Evolutionary conservation across 805 yeast species (phyloP).

Genomic region (Ogataea ramenticola): DNA sequence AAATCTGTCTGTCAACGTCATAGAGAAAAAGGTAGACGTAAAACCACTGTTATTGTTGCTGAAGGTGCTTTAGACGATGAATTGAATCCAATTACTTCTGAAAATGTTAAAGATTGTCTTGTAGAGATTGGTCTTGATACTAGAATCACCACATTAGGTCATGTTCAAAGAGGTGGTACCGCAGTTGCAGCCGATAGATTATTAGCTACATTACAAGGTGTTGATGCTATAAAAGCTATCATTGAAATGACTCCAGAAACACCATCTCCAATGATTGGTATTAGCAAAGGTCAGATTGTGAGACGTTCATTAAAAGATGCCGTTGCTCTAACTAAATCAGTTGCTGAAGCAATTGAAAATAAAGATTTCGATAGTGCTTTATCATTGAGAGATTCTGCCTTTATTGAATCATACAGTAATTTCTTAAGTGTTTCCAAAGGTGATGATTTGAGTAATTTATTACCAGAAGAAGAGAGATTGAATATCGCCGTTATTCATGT

Average conservation of each 20-base stretch:
- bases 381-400: slow-evolving; percentile 62
- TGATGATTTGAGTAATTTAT: slow-evolving; percentile 54
- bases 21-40: slow-evolving; percentile 65
- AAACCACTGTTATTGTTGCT: slow-evolving; percentile 74
- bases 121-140: slow-evolving; percentile 69
- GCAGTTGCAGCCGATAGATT: slow-evolving; percentile 71
- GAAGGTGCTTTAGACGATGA: slow-evolving; percentile 77
- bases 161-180: slow-evolving; percentile 79
- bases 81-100: slow-evolving; percentile 57
- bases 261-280: slow-evolving; percentile 77
- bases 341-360: slow-evolving; percentile 58
- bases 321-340: slow-evolving; percentile 61
- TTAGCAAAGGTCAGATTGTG: slow-evolving; percentile 63
- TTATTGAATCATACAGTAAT: slow-evolving; percentile 55
- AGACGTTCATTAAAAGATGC: slow-evolving; percentile 67
- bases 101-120: slow-evolving; percentile 58
- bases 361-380: slow-evolving; percentile 68
- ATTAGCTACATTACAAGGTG: slow-evolving; percentile 75
- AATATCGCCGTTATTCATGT: slow-evolving; percentile 67
- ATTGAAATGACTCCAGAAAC: slow-evolving; percentile 59
- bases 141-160: slow-evolving; percentile 71
- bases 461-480: slow-evolving; percentile 46
- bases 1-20: slow-evolving; percentile 56
- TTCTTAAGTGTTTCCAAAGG: slow-evolving; percentile 63
- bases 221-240: slow-evolving; percentile 72